Conservation (phyloP, 345 rosid genomes). For the Nephelium lappaceum region DNA sequence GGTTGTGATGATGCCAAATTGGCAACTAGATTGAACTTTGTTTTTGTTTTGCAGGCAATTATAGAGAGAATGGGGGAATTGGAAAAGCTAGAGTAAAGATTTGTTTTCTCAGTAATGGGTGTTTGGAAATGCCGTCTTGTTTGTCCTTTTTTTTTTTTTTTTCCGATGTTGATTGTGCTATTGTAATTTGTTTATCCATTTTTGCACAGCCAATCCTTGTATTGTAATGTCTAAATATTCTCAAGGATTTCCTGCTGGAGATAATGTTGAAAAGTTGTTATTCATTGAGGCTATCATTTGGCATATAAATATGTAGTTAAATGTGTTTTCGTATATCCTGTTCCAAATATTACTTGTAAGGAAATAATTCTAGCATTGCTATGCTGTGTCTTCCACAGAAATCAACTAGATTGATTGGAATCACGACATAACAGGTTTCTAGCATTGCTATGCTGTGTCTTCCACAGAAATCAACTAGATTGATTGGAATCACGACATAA, state of each 20-base stretch:
- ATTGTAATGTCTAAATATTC: conserved; percentile 7
- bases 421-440: too few relatives aligned
- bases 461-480: background rate
- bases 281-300: background rate
- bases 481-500: background rate
- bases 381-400: too few relatives aligned
- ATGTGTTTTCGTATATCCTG: background rate
- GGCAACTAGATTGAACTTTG: background rate
- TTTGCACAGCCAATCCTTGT: conserved; percentile 23
- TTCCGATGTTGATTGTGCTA: conserved; percentile 9
- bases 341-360: background rate
- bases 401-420: background rate
- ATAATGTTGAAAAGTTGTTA: background rate
- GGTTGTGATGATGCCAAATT: background rate
- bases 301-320: background rate
- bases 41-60: conserved; percentile 63
- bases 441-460: too few relatives aligned
- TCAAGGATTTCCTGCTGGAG: background rate
- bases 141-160: conserved; percentile 11
- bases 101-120: background rate
- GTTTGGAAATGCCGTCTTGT: conserved; percentile 11
- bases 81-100: conserved; percentile 77
- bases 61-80: conserved; percentile 94
- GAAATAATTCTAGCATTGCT: background rate
- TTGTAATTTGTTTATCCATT: conserved; percentile 11